Conservation (phyloP, 2,329 filamentous ascomycete species). For the Allantophomopsis cytisporea region DNA sequence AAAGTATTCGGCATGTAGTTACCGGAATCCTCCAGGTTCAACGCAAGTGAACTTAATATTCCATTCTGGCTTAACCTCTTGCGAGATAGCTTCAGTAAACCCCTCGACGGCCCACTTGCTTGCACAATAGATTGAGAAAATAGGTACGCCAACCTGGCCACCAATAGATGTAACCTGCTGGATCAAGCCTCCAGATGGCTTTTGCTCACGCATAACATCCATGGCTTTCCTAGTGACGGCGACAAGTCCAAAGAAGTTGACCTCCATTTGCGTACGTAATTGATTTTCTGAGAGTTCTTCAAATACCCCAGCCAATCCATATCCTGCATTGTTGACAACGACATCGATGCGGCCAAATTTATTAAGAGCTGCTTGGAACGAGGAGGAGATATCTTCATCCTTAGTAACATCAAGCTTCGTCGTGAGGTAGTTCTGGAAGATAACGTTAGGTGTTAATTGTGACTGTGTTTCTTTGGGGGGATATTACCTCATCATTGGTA, state of each 20-base stretch:
- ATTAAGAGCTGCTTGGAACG: slow-evolving; percentile 22
- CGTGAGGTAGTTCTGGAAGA: slow-evolving; percentile 27
- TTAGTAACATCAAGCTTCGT: slow-evolving; percentile 39
- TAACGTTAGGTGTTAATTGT: not conserved
- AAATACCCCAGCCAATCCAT: slow-evolving; percentile 35
- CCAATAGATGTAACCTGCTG: slow-evolving; percentile 26
- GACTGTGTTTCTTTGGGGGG: not conserved
- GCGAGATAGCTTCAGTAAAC: slow-evolving; percentile 20
- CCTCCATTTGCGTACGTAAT: slow-evolving; percentile 38
- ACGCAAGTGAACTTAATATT: slow-evolving; percentile 24
- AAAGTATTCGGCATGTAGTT: not conserved
- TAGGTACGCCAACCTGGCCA: slow-evolving; percentile 20
- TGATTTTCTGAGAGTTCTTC: slow-evolving; percentile 34
- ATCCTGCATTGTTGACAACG: slow-evolving; percentile 48
- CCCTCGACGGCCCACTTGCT: slow-evolving; percentile 28
- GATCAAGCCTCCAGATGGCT: slow-evolving; percentile 22
- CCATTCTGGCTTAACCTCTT: slow-evolving; percentile 23
- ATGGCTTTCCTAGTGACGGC: slow-evolving; percentile 32
- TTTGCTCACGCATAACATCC: slow-evolving; percentile 19
- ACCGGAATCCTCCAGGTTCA: slow-evolving; percentile 23
- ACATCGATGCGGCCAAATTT: slow-evolving; percentile 43
- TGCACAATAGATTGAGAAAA: slow-evolving; percentile 22
- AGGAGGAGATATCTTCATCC: slow-evolving; percentile 22
- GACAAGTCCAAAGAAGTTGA: slow-evolving; percentile 44
- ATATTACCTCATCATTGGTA: slow-evolving; percentile 15